Evolutionary conservation across 139 green algal genomes (phyloP).

Genomic region (Volvox africanus): DNA sequence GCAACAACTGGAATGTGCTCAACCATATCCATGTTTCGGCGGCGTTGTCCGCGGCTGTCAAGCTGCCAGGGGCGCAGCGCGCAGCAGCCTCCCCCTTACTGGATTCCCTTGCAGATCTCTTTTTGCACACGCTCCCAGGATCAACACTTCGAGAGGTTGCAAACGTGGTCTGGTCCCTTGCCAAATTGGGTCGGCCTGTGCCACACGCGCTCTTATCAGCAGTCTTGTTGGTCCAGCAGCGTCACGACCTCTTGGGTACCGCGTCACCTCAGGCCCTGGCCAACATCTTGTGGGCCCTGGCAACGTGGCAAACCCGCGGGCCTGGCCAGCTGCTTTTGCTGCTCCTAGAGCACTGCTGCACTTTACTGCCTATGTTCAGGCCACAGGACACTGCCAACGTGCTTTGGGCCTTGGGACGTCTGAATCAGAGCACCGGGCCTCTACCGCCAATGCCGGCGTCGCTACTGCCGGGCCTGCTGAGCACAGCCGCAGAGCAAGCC

Average conservation of each 20-base stretch:
- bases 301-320: background rate
- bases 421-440: background rate
- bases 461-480: background rate
- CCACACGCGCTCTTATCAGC: background rate
- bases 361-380: constrained; percentile 9
- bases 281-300: constrained; percentile 38
- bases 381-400: constrained; percentile 40
- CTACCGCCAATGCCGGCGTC: background rate
- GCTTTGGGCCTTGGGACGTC: constrained; percentile 42
- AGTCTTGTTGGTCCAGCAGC: background rate
- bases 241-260: background rate
- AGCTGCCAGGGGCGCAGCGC: background rate
- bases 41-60: constrained; percentile 1
- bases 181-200: constrained; percentile 14
- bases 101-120: background rate
- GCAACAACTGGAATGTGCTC: background rate
- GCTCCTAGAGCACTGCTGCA: background rate
- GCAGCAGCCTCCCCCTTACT: background rate
- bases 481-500: background rate
- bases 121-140: background rate
- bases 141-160: background rate
- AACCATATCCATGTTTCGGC: constrained; percentile 39
- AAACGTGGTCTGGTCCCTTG: constrained; percentile 22
- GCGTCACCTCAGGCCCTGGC: background rate
- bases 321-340: background rate